Conservation (phyloP, 2,329 filamentous ascomycete genomes). For the Apiospora aurea region DNA sequence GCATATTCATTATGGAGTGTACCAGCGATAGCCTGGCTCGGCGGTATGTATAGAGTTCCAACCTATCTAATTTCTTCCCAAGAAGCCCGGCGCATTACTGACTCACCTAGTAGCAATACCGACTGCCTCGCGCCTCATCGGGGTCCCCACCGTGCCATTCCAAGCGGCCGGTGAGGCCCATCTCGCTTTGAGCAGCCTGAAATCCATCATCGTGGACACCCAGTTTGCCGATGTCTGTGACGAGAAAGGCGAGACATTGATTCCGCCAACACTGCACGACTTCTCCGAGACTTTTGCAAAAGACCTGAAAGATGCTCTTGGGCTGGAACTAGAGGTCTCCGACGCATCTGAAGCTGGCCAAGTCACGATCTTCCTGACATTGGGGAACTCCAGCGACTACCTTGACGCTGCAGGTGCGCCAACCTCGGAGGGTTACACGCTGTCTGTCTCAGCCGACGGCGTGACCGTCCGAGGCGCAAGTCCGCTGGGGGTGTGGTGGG, state of each 20-base stretch:
- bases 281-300: slow-evolving; percentile 56
- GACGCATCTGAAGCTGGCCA: slow-evolving; percentile 32
- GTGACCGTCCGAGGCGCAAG: slow-evolving; percentile 59
- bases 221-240: slow-evolving; percentile 50
- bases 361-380: slow-evolving; percentile 53
- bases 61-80: neutral
- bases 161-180: slow-evolving; percentile 33
- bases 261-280: slow-evolving; percentile 55
- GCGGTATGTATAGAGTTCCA: neutral
- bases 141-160: slow-evolving; percentile 47
- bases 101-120: slow-evolving; percentile 26
- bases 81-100: neutral
- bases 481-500: slow-evolving; percentile 65
- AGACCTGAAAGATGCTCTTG: slow-evolving; percentile 42
- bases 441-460: slow-evolving; percentile 48
- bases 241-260: slow-evolving; percentile 54
- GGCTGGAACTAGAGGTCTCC: slow-evolving; percentile 39
- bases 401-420: slow-evolving; percentile 52
- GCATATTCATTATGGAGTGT: neutral
- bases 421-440: slow-evolving; percentile 57
- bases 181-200: slow-evolving; percentile 39
- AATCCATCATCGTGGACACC: slow-evolving; percentile 52
- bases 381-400: slow-evolving; percentile 49
- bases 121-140: slow-evolving; percentile 34
- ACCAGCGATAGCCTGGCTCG: neutral